phyloP scores from a whole-genome alignment of 2,329 filamentous ascomycete genomes.

The Myriosclerotinia scirpicola region DNA sequence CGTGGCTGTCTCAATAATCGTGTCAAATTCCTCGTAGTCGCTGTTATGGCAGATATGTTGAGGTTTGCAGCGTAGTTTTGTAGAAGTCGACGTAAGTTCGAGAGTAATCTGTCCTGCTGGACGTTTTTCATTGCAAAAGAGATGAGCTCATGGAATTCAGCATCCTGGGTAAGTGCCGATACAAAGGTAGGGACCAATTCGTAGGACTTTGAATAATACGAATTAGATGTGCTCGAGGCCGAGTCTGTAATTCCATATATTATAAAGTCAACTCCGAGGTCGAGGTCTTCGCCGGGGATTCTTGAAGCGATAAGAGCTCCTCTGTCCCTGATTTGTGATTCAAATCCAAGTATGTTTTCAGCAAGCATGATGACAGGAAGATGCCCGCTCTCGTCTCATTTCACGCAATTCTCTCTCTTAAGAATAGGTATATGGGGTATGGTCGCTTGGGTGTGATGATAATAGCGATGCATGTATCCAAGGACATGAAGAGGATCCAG shows the following conservation, averaged over 20 bases:
- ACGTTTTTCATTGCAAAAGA: neutral
- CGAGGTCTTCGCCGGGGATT: neutral
- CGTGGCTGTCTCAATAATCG: neutral
- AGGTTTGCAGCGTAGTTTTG: neutral
- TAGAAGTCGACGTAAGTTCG: neutral
- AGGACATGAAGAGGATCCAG: neutral
- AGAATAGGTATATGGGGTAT: neutral
- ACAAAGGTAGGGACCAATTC: neutral
- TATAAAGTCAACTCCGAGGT: neutral
- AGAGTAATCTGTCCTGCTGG: neutral
- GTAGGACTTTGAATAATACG: neutral
- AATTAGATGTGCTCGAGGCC: neutral
- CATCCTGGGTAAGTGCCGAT: neutral
- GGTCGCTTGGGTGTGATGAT: neutral
- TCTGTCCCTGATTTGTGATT: neutral
- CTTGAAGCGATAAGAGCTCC: neutral
- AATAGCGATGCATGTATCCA: neutral
- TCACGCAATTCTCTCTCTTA: neutral
- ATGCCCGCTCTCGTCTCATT: neutral
- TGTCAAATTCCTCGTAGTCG: neutral
- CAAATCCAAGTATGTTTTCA: neutral
- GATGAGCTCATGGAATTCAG: neutral
- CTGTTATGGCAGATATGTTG: neutral
- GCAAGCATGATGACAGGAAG: neutral
- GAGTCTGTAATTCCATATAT: neutral